Base-by-base conservation (phyloP, 257 asterid species). In the Thymus quinquecostatus region DNA sequence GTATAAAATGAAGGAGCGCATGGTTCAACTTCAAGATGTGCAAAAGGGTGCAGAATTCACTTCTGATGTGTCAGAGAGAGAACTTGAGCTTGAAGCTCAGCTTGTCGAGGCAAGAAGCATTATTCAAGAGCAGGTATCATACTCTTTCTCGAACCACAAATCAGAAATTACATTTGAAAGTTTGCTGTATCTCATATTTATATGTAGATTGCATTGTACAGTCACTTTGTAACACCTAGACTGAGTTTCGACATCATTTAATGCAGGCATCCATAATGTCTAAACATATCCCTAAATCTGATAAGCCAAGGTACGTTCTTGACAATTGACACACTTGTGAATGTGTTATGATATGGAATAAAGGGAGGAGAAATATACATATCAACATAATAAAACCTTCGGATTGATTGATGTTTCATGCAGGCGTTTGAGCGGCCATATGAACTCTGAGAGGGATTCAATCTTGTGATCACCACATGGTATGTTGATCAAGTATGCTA, bases 81-180 rank as follows among this genome's bases (percentile, higher is more conserved):
- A 95, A 78, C 96, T 95, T 59, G 99, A 95, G 82, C 87, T 95
- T 68, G 99, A 95, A 87, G 99, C 99, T 80, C 98, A 94, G 82
- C 97, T 94, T 60, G 99, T 91, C 12, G 99, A 94, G 89, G 99
- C 99, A 69, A 89, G 95, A 86, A 92, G 91, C 87, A 95, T 95
- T 77, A 92, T 95, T 78, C 97, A 95, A 83, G 99, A 92, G 85
- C 99, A 95, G 97, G 99, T 94, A 80, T 62, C 21, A 14, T 67
- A 44, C 10, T 21, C 34, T 75, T 68, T 29, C 32, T 9, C 72
- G 80, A 77, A 86, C 90, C 2, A 36, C 2, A 40, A 43, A 11
- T 45, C 30, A 12, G 88, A 84, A 71, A 28, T 69, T 79, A 63
- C 50, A 13, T 48, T 60, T 41, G 48, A 21, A 33, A 21, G 5